phyloP scores from a whole-genome alignment of 2,329 filamentous ascomycete genomes.

The Clarireedia hainanense region DNA sequence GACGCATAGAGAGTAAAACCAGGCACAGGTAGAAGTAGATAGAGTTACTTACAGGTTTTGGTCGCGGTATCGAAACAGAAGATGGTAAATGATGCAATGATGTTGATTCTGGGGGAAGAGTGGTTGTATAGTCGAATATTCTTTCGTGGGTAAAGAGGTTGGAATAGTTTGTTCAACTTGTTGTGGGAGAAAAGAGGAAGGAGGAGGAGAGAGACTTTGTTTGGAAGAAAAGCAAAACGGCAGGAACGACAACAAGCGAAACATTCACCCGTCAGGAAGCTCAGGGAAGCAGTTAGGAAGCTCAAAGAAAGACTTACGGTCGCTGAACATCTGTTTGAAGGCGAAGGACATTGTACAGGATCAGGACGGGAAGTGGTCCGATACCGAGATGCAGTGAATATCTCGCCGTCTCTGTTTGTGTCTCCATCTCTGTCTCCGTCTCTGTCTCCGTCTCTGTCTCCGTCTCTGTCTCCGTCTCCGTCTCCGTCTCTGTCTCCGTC shows the following conservation, averaged over 20 bases:
- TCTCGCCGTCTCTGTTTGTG: too few relatives aligned
- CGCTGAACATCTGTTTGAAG: too few relatives aligned
- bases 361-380: too few relatives aligned
- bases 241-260: neutral
- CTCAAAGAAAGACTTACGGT: too few relatives aligned
- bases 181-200: neutral
- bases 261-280: too few relatives aligned
- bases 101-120: neutral
- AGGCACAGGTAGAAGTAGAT: neutral
- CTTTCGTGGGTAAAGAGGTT: neutral
- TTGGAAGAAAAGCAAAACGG: neutral
- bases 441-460: too few relatives aligned
- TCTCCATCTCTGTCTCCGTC: too few relatives aligned
- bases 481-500: too few relatives aligned
- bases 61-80: neutral
- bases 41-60: neutral
- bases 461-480: too few relatives aligned
- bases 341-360: too few relatives aligned
- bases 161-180: neutral
- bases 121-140: neutral
- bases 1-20: neutral
- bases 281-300: too few relatives aligned
- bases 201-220: neutral
- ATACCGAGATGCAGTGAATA: too few relatives aligned
- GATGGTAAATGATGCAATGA: slow-evolving; percentile 3